Conservation (phyloP, 2,329 filamentous ascomycete genomes). For the Fusarium austroafricanum region DNA sequence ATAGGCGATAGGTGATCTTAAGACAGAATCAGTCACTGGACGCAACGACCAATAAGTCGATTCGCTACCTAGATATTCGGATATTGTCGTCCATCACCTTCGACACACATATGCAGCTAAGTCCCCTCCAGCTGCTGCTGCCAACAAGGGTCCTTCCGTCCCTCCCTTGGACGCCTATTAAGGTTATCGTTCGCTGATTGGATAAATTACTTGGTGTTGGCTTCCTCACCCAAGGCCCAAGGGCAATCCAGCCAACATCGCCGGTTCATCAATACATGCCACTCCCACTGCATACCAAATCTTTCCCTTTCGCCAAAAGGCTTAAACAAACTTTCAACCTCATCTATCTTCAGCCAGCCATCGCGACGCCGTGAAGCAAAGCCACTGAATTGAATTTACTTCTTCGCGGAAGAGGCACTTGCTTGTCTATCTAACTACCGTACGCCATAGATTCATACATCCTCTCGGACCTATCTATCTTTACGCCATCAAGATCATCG, state of each 20-base stretch:
- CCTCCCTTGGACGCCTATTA: not conserved
- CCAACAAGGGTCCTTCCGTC: constrained; percentile 20
- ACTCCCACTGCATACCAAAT: not conserved
- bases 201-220: not conserved
- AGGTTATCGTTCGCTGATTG: not conserved
- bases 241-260: not conserved
- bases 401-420: constrained; percentile 23
- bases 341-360: constrained; percentile 21
- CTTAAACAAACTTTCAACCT: constrained; percentile 24
- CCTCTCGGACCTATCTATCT: not conserved
- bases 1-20: not conserved
- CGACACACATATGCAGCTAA: not conserved
- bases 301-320: constrained; percentile 3
- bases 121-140: not conserved
- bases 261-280: no score
- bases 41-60: not conserved
- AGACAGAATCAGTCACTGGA: not conserved
- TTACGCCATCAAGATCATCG: constrained; percentile 4
- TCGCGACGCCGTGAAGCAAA: constrained; percentile 2
- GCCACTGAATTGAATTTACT: constrained; percentile 14
- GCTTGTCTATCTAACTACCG: constrained; percentile 28
- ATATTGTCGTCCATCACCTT: not conserved
- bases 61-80: not conserved
- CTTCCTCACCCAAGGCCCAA: no score
- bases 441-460: constrained; percentile 1